Percentiles rank a stretch among this genome's conserved stretches.
phyloP scores from a whole-genome alignment of 148 eudicot species.

The Bassia scoparia region DNA sequence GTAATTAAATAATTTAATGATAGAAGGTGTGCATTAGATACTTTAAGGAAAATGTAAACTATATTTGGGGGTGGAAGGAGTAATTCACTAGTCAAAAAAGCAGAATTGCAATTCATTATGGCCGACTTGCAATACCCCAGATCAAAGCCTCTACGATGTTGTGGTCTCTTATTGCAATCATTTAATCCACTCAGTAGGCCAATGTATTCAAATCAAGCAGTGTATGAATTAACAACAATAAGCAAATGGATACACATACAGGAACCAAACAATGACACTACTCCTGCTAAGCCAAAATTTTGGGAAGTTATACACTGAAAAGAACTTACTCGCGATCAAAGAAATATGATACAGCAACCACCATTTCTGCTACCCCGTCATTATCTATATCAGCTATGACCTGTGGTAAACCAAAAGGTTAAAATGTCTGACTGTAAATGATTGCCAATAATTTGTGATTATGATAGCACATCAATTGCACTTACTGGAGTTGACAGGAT shows the following conservation, averaged over 20 bases:
- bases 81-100: not conserved
- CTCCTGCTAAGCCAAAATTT: not conserved
- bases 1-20: too few species aligned
- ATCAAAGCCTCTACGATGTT: not conserved
- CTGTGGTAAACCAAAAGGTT: constrained; percentile 34
- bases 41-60: too few species aligned
- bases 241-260: constrained; percentile 4
- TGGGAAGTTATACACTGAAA: not conserved
- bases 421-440: not conserved
- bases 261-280: not conserved
- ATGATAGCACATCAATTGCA: constrained; percentile 11
- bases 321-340: constrained; percentile 97
- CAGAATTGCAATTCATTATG: not conserved
- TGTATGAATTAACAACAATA: not conserved
- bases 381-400: constrained; percentile 96
- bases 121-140: not conserved
- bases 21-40: too few species aligned
- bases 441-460: not conserved
- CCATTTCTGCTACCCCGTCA: constrained; percentile 94
- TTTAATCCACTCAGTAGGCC: not conserved
- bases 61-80: too few species aligned
- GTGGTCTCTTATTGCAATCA: not conserved
- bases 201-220: not conserved
- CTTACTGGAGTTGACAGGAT: constrained; percentile 93
- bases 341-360: constrained; percentile 96